Evolutionary conservation across 768 basidiomycete species (phyloP), one percentile per base, ranked within the genome.

Genomic region (Mycena crocata): DNA sequence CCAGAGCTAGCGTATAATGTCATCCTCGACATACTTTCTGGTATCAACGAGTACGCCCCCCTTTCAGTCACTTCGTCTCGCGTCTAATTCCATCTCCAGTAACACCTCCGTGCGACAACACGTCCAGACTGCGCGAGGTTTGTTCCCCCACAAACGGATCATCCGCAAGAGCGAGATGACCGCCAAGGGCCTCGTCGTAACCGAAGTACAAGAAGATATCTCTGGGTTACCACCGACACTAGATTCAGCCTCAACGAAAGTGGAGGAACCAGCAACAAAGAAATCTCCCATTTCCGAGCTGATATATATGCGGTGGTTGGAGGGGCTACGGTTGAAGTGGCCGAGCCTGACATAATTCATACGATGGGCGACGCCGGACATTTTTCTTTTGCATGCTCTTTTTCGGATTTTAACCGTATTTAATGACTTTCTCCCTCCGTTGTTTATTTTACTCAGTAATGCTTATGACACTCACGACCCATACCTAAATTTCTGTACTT

Each of bases 261-360:
- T 69, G 45, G 81, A 81, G 26, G 85, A 88, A 32, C 73, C 83
- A 34, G 83, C 85, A 15, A 76, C 83, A 58, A 86, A 88, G 68
- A 92, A 90, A 76, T 96, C 94, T 60, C 95, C 96, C 8, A 95
- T 99, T 31, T 93, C 95, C 24, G 97, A 99, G 76, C 85, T 99
- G 69, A 82, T 99, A n/a, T 99, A 98, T 77, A 91, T 96, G 86
- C 89, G 97, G 52, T 99, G 97, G 96, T 82, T 98, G 28, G 94
- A 98, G 74, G 96, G 96, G 4, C 80, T 98, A 57, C 91, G 89
- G 79, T 82, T 96, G 74, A 96, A 94, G 77, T 96, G 95, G 95
- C 94, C 94, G 7, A 92, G 84, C 72, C 84, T 93, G 54, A 79
- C 83, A 71, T 85, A 81, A 30, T 75, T 69, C 21, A 34, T 24